Percentiles rank a stretch among this genome's conserved stretches.
Conservation (phyloP, 2,329 filamentous ascomycete genomes). For the Ceratocystis huliohia region DNA sequence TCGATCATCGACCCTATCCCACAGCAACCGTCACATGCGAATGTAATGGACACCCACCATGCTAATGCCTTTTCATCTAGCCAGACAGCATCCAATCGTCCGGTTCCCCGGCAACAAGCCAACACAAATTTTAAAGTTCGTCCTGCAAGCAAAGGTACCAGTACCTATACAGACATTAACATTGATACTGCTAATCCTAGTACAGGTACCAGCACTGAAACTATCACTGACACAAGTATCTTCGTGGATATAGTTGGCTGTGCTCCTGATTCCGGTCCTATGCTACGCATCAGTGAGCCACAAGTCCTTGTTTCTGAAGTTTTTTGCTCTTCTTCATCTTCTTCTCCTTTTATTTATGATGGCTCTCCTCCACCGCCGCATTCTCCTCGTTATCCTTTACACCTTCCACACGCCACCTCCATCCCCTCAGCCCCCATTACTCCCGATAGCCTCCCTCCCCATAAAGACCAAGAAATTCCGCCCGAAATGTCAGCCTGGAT, state of each 20-base stretch:
- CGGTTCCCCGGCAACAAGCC: neutral
- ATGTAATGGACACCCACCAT: no score
- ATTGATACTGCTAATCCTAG: neutral
- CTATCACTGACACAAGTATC: neutral
- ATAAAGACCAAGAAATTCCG: neutral
- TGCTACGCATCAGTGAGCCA: neutral
- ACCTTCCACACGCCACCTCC: no score
- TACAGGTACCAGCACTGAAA: neutral
- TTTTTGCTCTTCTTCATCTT: neutral
- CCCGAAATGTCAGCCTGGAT: neutral
- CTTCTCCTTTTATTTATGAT: neutral
- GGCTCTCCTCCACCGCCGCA: no score
- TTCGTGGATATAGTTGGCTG: neutral
- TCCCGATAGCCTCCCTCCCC: neutral
- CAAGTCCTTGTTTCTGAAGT: neutral
- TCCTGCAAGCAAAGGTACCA: neutral
- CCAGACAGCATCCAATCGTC: neutral
- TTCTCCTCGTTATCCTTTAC: no score
- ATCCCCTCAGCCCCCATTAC: no score
- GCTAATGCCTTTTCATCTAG: neutral
- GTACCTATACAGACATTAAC: neutral
- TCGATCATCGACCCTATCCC: neutral
- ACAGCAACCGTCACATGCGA: neutral
- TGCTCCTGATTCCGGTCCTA: neutral
- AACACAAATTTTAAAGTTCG: neutral